These are phyloP conservation scores for Colletotrichum tropicale DNA, from an alignment of 2,329 filamentous ascomycete genomes.

Conservation along the genomic window DNA sequence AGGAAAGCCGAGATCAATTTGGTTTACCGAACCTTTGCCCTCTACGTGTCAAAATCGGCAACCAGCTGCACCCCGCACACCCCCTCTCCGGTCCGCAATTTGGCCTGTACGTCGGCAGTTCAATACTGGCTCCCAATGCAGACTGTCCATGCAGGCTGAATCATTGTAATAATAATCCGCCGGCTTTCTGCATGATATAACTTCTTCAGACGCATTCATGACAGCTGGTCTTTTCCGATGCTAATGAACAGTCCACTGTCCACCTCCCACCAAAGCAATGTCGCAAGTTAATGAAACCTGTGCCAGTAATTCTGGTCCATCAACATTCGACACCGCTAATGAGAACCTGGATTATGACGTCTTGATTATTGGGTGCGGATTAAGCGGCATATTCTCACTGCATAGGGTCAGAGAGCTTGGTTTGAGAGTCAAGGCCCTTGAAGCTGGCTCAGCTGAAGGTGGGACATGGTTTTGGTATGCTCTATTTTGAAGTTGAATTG, in stretches of 20 bases:
- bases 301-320: not conserved
- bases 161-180: not conserved
- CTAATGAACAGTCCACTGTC: not conserved
- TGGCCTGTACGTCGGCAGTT: not conserved
- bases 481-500: not conserved
- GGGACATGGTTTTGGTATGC: conserved; percentile 50
- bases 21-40: not conserved
- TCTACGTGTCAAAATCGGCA: not conserved
- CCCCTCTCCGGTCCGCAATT: not conserved
- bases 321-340: conserved; percentile 7
- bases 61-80: not conserved
- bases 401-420: conserved; percentile 44
- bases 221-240: not conserved
- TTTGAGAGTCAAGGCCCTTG: conserved; percentile 38
- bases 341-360: conserved; percentile 35
- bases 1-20: not conserved
- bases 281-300: not conserved
- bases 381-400: conserved; percentile 45
- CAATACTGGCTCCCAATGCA: not conserved
- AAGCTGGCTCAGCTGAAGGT: conserved; percentile 42
- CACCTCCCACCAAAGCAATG: not conserved
- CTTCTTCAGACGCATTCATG: not conserved
- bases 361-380: conserved; percentile 42
- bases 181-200: not conserved
- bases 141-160: not conserved